Evolutionary conservation across 306 rosid species (phyloP).

Genomic region (Cucumis sativus): DNA sequence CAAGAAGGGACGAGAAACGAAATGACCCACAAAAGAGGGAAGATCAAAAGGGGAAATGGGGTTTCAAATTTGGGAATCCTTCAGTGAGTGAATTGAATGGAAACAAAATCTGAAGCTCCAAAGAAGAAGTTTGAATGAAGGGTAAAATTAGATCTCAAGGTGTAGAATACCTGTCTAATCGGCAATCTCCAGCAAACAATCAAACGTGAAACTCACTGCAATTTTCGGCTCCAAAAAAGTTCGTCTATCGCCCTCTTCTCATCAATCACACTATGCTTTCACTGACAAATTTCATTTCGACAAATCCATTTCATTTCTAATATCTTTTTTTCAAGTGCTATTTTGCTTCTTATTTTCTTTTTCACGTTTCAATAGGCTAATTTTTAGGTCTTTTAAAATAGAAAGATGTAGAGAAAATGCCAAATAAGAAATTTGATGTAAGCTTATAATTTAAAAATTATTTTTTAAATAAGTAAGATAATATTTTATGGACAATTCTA

Average conservation of each 20-base stretch:
- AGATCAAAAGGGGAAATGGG: not conserved
- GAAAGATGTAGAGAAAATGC: too few relatives aligned
- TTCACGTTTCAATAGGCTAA: too few relatives aligned
- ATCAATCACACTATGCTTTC: not conserved
- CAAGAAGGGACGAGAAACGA: not conserved
- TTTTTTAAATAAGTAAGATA: too few relatives aligned
- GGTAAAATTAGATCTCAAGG: not conserved
- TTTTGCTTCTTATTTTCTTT: too few relatives aligned
- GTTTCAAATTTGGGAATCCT: not conserved
- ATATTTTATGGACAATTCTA: too few relatives aligned
- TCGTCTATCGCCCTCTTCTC: not conserved
- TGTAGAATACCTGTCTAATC: not conserved
- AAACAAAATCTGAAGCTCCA: not conserved
- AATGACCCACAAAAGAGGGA: not conserved
- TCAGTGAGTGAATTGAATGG: not conserved
- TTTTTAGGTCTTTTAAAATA: too few relatives aligned
- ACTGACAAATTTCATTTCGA: not conserved
- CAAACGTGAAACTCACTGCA: conserved; percentile 1
- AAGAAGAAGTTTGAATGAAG: not conserved
- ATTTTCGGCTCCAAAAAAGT: not conserved
- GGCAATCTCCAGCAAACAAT: not conserved
- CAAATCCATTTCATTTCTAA: not conserved
- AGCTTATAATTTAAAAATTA: too few relatives aligned
- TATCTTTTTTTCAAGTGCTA: too few relatives aligned
- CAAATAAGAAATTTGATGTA: too few relatives aligned